Base-by-base conservation (phyloP, 805 yeast species). In the Nematodospora valgi region DNA sequence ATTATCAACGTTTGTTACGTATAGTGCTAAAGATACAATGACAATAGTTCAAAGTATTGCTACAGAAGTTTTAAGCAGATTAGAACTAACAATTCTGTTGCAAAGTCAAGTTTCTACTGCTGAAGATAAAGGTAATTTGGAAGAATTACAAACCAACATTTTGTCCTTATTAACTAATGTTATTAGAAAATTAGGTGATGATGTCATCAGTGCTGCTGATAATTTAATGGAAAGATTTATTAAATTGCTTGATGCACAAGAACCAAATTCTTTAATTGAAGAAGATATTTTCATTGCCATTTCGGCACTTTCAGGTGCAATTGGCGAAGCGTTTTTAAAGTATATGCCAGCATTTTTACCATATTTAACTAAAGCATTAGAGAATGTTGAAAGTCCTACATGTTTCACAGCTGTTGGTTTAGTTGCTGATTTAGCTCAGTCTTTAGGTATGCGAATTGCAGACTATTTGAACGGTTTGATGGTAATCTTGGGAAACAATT, bases 271-370 rank as follows among this genome's bases (percentile, higher is more conserved):
- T 7, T 64, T 87, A 33, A 80, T 91, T 36, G 98, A 93, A 59
- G 98, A 93, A 62, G 98, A 93, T 58, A 79, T 93, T 6, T 86
- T 88, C 58, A 86, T 87, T 54, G 94, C 96, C 11, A 78, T 93
- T 45, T 83, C 96, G 23, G 86, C 98, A 0, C 74, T 93, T 41
- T 93, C 98, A 2, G 74, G 84, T 27, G 83, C 96, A 2, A 64
- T 86, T 46, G 94, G 83, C 38, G 72, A 66, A 27, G 68, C 70
- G 15, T 93, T 93, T 56, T 70, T 71, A 48, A 78, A 76, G 49
- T 93, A 86, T 58, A 78, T 89, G 80, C 80, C 76, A 37, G 73
- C 84, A 5, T 87, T 93, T 57, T 68, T 86, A 41, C 97, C 98
- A 37, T 89, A 72, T 57, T 71, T 93, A 56, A 78, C 80, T 12